Evolutionary conservation across 495 filamentous ascomycete genomes (phyloP), one percentile per base, ranked within the genome.

Genomic region (Daldinia decipiens): DNA sequence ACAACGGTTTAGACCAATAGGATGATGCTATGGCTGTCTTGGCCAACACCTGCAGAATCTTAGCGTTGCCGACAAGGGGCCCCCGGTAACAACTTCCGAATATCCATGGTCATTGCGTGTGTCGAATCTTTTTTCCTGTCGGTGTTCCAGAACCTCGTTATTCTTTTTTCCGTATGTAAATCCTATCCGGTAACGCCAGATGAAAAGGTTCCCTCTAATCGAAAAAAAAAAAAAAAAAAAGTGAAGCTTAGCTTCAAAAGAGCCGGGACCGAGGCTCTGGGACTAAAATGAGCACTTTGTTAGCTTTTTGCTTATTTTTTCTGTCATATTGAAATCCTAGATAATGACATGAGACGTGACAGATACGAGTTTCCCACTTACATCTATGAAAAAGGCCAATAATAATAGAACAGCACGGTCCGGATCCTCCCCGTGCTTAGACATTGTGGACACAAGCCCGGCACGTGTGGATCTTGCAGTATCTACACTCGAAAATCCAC

Each of bases 401-500:
- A 19, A 64, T 31, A 61, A 64, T 54, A 59, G 54, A 59, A 54
- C 59, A 72, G 21, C 70, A 55, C 52, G 53, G 45, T 38, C 53
- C 45, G 55, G 54, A 53, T 31, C 36, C 54, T 53, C 50, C 64
- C 36, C 64, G 54, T 59, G 51, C 71, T 73, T 76, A 88, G 73
- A 84, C 86, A 56, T 85, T 88, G 69, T 85, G 79, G 56, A 87
- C 84, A 78, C 92, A 93, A 31, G 85, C 82, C 52, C 88, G 81
- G 77, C 91, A 94, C 26, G 87, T 87, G 82, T 93, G 92, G 55
- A 93, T 79, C 77, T 91, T 90, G 85, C 91, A 94, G 75, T 90
- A 89, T 71, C 83, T 80, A 83, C 92, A 94, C 79, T 93, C 90
- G 76, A 87, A 92, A 77, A 94, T 93, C 80, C 86, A 90, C 90